These are phyloP conservation scores for Xylaria telfairii DNA, from an alignment of 495 filamentous ascomycete genomes.

Conservation along the genomic window DNA sequence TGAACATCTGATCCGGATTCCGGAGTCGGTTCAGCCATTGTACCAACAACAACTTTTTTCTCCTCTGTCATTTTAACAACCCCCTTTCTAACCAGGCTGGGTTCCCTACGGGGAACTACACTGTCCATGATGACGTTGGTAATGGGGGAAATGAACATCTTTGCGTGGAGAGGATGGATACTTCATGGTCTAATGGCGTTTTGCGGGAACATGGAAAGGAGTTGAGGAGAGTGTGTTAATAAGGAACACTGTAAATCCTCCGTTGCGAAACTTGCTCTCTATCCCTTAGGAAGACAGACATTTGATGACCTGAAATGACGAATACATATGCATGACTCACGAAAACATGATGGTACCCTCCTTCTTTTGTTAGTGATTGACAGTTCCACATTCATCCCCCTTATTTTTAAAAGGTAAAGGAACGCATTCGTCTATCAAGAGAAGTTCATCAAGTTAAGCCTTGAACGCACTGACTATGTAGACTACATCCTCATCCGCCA, in stretches of 20 bases:
- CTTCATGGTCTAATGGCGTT: conserved; percentile 19
- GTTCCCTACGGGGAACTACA: not conserved
- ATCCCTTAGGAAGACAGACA: not conserved
- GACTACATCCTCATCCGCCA: conserved; percentile 96
- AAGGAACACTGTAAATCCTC: not conserved
- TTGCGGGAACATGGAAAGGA: conserved; percentile 14
- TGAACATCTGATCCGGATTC: not conserved
- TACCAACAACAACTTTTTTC: conserved; percentile 20
- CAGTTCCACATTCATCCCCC: not conserved
- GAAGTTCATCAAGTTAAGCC: conserved; percentile 44
- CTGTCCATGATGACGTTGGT: not conserved
- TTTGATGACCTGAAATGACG: conserved; percentile 26
- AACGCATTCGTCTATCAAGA: conserved; percentile 10
- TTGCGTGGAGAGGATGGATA: conserved; percentile 3
- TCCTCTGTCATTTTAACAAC: conserved; percentile 7
- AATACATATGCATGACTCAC: conserved; percentile 27
- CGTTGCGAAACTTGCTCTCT: not conserved
- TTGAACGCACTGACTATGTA: conserved; percentile 87
- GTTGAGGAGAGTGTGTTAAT: not conserved
- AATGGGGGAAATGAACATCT: not conserved
- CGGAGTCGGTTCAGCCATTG: conserved; percentile 7
- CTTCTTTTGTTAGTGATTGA: not conserved
- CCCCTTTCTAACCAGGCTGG: not conserved
- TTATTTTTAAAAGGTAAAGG: not conserved
- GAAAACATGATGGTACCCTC: not conserved